Base-by-base conservation (phyloP, 768 basidiomycete species). In the Hortiboletus campestris region DNA sequence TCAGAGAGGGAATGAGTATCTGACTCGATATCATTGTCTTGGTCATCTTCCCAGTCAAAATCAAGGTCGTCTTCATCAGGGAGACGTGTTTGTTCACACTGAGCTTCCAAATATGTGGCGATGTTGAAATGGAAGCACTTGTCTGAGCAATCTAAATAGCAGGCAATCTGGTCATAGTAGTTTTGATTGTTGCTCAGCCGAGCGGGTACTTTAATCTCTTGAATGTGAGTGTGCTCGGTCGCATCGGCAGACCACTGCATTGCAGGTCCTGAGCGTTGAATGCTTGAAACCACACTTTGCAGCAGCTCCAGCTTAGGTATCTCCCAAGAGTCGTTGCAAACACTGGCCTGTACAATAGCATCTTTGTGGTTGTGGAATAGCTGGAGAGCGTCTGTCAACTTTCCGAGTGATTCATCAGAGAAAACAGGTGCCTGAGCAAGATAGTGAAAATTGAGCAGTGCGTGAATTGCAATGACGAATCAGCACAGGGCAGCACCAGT, bases 281-380 rank as follows among this genome's bases (percentile, higher is more conserved):
- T 49, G 19, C 31, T 49, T 4, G 25, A 36, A 16, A 35, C 22
- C 4, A 49, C 22, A 32, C 46, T 53, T 29, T 57, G 46, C 8
- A 55, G 42, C 8, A 55, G 13, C 28, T 55, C 53, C 4, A 48
- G 8, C 25, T 54, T 55, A 7, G 40, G 46, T 35, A 52, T 52
- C n/a, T 31, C 46, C 45, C 39, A 53, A 1, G 22, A 46, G 17
- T 46, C 17, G 6, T 28, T 13, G 16, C 12, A 5, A 49, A 36
- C 13, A 29, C 54, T 29, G 9, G 54, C 54, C 19, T 49, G 35
- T 11, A 76, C 46, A 50, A 79, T 76, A 3, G 74, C 61, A 11
- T 60, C 40, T 46, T 77, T 77, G 60, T 76, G 62, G 3, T 49
- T 31, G 55, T 80, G 77, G 55, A 80, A 80, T 1, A 19, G 17